Base-by-base conservation (phyloP, 163 green algal species). In the Picocystis sp. region DNA sequence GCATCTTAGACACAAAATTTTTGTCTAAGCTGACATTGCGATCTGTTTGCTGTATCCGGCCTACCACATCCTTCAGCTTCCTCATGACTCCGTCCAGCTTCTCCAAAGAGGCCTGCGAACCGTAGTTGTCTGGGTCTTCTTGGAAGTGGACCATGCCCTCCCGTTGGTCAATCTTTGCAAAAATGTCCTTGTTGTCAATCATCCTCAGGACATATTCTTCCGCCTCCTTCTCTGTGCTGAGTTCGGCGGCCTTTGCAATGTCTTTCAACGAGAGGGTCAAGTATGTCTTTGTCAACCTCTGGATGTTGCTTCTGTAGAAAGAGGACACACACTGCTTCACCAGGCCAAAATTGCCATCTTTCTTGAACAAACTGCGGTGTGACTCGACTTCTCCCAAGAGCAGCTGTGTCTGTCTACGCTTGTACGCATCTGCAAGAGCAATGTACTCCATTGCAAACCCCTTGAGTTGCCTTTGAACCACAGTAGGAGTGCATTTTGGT, bases 201-300 rank as follows among this genome's bases (percentile, higher is more conserved):
- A 91, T 86, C 53, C 77, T 81, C 11, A 71, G 15, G 9, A 78
- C 11, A 23, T 62, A 23, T 33, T 41, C 13, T 51, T 78, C 68
- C n/a, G 69, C 62, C 11, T 68, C 62, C 19, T 52, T 50, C 15
- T 47, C 23, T 17, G 43, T 50, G 22, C 17, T 9, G 15, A 78
- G 47, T 15, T 61, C 34, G 34, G 69, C 53, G 15, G 46, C 51
- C 15, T 12, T 13, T 17, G 71, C 64, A 29, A 79, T 72, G 49
- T 77, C 71, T 13, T 56, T 21, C 35, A 88, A 55, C 9, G 67
- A 77, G 23, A 89, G 74, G 34, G 81, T 92, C 15, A 92, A 56
- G 72, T 92, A 95, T 14, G 83, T 93, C 58, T 81, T 68, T n/a
- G 83, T 94, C 22, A 94, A 70, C 5, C 75, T 59, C 63, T 90